Conservation (phyloP, 2,329 filamentous ascomycete species). For the Mariannaea elegans region DNA sequence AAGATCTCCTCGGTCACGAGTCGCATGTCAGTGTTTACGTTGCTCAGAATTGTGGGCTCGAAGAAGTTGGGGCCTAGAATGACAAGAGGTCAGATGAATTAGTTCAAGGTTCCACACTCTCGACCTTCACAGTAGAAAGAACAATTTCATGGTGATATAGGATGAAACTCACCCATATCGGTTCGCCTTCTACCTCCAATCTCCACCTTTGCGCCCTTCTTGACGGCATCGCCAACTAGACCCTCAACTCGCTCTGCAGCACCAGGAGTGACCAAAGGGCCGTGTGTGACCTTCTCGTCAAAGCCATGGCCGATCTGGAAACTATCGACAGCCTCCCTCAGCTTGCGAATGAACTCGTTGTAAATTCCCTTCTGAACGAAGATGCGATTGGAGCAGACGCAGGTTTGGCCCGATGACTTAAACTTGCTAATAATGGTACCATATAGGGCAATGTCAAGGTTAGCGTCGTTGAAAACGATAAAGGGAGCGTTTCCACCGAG, state of each 20-base stretch:
- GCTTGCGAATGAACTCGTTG: slow-evolving; percentile 70
- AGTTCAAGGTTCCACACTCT: too few species aligned
- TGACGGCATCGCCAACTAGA: slow-evolving; percentile 71
- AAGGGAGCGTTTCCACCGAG: slow-evolving; percentile 77
- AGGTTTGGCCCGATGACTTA: slow-evolving; percentile 89
- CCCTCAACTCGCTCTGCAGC: slow-evolving; percentile 66
- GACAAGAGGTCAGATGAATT: too few species aligned
- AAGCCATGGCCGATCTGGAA: slow-evolving; percentile 75
- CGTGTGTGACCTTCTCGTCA: slow-evolving; percentile 67
- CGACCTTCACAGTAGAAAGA: too few species aligned
- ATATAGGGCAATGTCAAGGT: slow-evolving; percentile 72
- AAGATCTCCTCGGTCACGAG: slow-evolving; percentile 78
- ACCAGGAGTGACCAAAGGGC: slow-evolving; percentile 69
- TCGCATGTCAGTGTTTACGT: slow-evolving; percentile 73
- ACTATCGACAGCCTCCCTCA: slow-evolving; percentile 71
- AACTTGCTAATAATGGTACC: slow-evolving; percentile 81
- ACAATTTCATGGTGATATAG: too few species aligned
- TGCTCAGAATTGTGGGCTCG: slow-evolving; percentile 74
- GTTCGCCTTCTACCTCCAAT: slow-evolving; percentile 69
- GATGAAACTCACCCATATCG: slow-evolving; percentile 60
- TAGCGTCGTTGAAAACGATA: slow-evolving; percentile 80
- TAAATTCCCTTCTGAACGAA: slow-evolving; percentile 79
- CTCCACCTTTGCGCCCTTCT: slow-evolving; percentile 68
- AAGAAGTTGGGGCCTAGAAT: slow-evolving; percentile 67
- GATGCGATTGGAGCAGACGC: slow-evolving; percentile 83